These are phyloP conservation scores for Penicillium sp. DNA, from an alignment of 2,329 filamentous ascomycete genomes.

Conservation along the genomic window DNA sequence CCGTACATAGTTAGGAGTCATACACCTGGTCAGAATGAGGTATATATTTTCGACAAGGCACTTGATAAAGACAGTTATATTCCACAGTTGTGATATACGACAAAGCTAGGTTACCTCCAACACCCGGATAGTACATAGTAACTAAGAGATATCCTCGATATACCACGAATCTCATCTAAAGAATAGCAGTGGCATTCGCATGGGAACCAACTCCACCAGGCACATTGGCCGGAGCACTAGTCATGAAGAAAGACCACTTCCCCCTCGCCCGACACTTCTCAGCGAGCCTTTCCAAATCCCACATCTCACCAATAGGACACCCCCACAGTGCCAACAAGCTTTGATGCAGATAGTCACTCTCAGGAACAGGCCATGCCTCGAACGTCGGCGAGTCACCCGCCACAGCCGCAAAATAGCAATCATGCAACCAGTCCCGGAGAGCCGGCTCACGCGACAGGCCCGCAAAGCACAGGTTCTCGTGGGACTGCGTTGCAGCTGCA, in stretches of 20 bases:
- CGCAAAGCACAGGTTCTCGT: constrained; percentile 46
- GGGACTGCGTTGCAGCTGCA: constrained; percentile 32
- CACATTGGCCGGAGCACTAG: constrained; percentile 43
- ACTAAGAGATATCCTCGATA: no score
- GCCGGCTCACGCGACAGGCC: constrained; percentile 55
- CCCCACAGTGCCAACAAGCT: constrained; percentile 46
- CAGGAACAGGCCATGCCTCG: constrained; percentile 58
- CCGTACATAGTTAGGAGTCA: not conserved
- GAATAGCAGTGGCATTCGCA: constrained; percentile 35
- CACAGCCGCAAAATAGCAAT: constrained; percentile 65
- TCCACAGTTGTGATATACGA: not conserved
- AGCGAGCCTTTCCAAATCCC: constrained; percentile 42
- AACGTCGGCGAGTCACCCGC: constrained; percentile 63
- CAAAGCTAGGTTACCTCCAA: not conserved
- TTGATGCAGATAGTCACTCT: constrained; percentile 39
- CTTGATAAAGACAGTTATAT: not conserved
- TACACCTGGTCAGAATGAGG: not conserved
- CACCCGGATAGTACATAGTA: not conserved
- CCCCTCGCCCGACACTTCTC: constrained; percentile 35
- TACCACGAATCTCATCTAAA: constrained; percentile 14
- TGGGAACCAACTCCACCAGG: constrained; percentile 39
- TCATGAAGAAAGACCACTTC: constrained; percentile 44
- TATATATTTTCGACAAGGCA: not conserved
- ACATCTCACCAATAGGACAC: constrained; percentile 47
- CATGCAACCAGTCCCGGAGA: constrained; percentile 65